These are phyloP conservation scores for Rhodotorula toruloides DNA, from an alignment of 768 basidiomycete species.

Conservation along the genomic window DNA sequence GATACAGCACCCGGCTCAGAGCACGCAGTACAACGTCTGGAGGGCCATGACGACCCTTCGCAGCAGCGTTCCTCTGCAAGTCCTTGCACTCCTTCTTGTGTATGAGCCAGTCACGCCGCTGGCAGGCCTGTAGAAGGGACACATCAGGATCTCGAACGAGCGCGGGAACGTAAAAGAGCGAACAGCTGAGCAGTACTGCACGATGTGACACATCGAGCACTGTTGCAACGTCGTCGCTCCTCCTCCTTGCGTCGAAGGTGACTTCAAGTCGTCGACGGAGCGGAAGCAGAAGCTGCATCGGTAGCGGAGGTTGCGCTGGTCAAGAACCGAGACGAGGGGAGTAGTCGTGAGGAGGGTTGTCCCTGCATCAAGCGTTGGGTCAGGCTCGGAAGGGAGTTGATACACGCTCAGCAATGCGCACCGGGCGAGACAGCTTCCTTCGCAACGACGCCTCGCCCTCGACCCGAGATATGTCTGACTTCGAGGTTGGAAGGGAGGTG, in stretches of 20 bases:
- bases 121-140: slow-evolving; percentile 5
- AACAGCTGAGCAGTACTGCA: slow-evolving; percentile 73
- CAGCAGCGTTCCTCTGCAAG: slow-evolving; percentile 50
- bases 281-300: slow-evolving; percentile 30
- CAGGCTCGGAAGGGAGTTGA: neutral
- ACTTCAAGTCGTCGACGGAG: slow-evolving; percentile 39
- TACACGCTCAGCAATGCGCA: neutral
- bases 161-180: slow-evolving; percentile 48
- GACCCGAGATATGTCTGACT: neutral
- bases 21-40: slow-evolving; percentile 77
- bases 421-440: neutral
- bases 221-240: slow-evolving; percentile 57
- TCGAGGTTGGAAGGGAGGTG: slow-evolving; percentile 14
- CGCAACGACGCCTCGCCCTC: slow-evolving; percentile 20
- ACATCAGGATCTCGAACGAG: slow-evolving; percentile 53
- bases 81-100: slow-evolving; percentile 77
- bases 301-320: slow-evolving; percentile 8
- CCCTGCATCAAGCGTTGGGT: neutral
- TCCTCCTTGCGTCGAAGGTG: slow-evolving; percentile 5
- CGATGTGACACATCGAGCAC: slow-evolving; percentile 65
- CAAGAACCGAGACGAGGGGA: slow-evolving; percentile 31
- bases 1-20: slow-evolving; percentile 61
- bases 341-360: slow-evolving; percentile 20
- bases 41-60: slow-evolving; percentile 13
- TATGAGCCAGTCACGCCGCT: slow-evolving; percentile 46